Percentiles rank a stretch among this genome's conserved stretches.
Conservation (phyloP, 1,139 yeast species). For the Lizanozyma gosingica region DNA sequence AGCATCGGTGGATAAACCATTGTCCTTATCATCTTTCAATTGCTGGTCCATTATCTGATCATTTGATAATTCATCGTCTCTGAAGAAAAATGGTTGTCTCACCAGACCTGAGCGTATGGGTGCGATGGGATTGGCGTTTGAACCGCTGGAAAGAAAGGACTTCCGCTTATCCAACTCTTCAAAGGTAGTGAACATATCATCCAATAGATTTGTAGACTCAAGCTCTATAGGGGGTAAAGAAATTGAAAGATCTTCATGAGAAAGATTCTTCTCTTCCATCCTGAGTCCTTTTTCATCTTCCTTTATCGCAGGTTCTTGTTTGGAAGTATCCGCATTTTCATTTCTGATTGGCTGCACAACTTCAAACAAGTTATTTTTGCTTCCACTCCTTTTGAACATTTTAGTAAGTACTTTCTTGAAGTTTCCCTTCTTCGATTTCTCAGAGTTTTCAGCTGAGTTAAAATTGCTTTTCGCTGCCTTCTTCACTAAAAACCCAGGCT, state of each 20-base stretch:
- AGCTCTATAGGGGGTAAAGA: background rate
- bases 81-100: conserved; percentile 12
- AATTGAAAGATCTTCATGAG: background rate
- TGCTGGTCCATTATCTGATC: conserved; percentile 38
- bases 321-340: background rate
- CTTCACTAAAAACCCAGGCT: background rate
- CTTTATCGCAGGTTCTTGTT: background rate
- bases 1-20: background rate
- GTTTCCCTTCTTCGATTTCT: background rate
- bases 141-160: background rate
- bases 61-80: conserved; percentile 35
- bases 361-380: background rate
- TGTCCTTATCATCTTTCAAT: conserved; percentile 16
- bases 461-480: background rate
- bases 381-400: background rate
- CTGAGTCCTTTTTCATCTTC: too few species aligned
- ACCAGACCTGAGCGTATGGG: background rate
- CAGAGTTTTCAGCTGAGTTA: background rate
- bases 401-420: background rate
- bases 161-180: background rate
- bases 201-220: background rate
- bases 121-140: background rate
- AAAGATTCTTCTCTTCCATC: background rate
- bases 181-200: background rate
- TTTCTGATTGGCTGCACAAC: background rate